A percentile compares a stretch with the other conserved stretches of the same genome.
Evolutionary conservation across 495 filamentous ascomycete species (phyloP).

Genomic region (Penicillium coprophilum): DNA sequence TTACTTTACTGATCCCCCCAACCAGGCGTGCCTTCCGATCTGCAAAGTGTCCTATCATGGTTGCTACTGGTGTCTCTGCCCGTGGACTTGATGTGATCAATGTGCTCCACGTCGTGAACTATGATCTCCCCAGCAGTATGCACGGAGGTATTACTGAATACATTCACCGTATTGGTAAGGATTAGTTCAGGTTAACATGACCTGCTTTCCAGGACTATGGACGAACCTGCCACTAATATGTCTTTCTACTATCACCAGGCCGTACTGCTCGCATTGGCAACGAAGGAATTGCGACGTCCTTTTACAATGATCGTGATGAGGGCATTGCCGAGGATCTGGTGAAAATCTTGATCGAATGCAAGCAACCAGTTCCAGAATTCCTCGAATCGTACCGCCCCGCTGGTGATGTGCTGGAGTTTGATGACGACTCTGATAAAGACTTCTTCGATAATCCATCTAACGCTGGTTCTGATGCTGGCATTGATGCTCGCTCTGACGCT

Average conservation of each 20-base stretch:
- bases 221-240: neutral
- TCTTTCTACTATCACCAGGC: constrained; percentile 44
- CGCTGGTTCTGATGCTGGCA: constrained; percentile 6
- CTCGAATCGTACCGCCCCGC: constrained; percentile 62
- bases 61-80: constrained; percentile 80
- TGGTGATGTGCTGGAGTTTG: constrained; percentile 52
- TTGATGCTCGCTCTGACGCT: constrained; percentile 10
- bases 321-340: constrained; percentile 68
- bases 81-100: constrained; percentile 90
- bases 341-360: constrained; percentile 75
- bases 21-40: constrained; percentile 74
- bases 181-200: constrained; percentile 3
- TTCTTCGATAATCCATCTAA: constrained; percentile 29
- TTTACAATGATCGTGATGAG: constrained; percentile 73
- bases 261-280: constrained; percentile 95
- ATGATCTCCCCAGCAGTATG: constrained; percentile 66
- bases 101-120: constrained; percentile 91
- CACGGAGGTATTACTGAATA: constrained; percentile 94
- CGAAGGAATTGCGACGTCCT: constrained; percentile 79
- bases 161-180: constrained; percentile 84
- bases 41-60: constrained; percentile 72
- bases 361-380: constrained; percentile 80
- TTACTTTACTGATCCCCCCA: neutral
- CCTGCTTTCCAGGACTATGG: neutral
- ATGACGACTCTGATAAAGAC: constrained; percentile 59